A percentile compares a stretch with the other conserved stretches of the same genome.
These are phyloP conservation scores for Bidens hawaiensis DNA, from an alignment of 140 eudicot genomes.

Conservation along the genomic window DNA sequence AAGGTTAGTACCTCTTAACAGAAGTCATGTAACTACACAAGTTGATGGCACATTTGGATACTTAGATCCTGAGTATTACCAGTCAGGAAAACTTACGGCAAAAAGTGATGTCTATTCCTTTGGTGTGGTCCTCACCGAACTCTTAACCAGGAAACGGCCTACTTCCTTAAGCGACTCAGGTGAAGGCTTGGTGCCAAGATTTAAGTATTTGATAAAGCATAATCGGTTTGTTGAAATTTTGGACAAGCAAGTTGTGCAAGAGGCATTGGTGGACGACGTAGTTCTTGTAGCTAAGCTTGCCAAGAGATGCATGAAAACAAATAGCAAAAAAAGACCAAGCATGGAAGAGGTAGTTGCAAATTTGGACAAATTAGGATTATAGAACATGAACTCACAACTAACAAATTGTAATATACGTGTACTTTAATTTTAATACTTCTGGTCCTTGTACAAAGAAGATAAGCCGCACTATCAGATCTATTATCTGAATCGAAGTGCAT, in stretches of 20 bases:
- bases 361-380: conserved; percentile 13
- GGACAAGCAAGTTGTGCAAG: neutral
- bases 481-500: too few relatives aligned
- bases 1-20: too few relatives aligned
- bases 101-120: conserved; percentile 17
- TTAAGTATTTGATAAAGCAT: neutral
- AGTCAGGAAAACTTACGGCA: neutral
- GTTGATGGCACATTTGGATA: too few relatives aligned
- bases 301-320: conserved; percentile 28
- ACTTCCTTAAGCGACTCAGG: neutral
- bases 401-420: neutral
- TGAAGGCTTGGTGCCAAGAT: neutral
- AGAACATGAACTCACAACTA: neutral
- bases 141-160: conserved; percentile 8
- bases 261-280: neutral
- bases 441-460: too few relatives aligned
- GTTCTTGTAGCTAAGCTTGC: neutral
- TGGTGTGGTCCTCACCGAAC: conserved; percentile 8
- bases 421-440: too few relatives aligned
- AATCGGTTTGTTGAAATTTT: neutral
- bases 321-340: conserved; percentile 25
- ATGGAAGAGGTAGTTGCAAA: conserved; percentile 37
- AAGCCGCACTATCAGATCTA: too few relatives aligned
- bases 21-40: too few relatives aligned
- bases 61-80: conserved; percentile 4